Percentiles rank a stretch among this genome's conserved stretches.
These are phyloP conservation scores for Aureobasidium melanogenum DNA, from an alignment of 2,329 filamentous ascomycete genomes.

Conservation along the genomic window DNA sequence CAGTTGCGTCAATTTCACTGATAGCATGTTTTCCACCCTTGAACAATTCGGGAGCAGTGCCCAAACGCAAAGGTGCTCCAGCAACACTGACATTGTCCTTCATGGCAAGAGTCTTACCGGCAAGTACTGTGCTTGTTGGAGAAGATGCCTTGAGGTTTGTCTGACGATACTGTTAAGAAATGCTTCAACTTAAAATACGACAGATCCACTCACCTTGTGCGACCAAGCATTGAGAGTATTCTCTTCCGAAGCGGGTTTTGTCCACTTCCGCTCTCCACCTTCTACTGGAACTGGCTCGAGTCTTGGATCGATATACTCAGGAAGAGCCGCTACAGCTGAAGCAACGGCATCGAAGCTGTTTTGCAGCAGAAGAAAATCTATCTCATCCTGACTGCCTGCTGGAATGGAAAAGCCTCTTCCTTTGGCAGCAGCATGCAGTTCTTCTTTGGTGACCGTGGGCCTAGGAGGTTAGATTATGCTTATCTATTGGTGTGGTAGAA, in stretches of 20 bases:
- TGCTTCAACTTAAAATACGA: no score
- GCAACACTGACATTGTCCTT: slow-evolving; percentile 43
- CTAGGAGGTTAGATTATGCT: not conserved
- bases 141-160: slow-evolving; percentile 23
- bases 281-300: slow-evolving; percentile 23
- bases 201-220: slow-evolving; percentile 19
- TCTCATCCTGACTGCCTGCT: slow-evolving; percentile 17
- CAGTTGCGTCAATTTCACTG: slow-evolving; percentile 35
- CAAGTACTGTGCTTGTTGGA: slow-evolving; percentile 19
- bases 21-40: slow-evolving; percentile 28
- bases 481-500: not conserved
- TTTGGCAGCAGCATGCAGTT: slow-evolving; percentile 18
- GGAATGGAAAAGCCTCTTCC: slow-evolving; percentile 20
- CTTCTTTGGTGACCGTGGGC: slow-evolving; percentile 20
- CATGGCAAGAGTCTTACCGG: slow-evolving; percentile 30
- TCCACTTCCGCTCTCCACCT: slow-evolving; percentile 19
- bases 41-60: slow-evolving; percentile 31
- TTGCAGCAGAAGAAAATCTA: slow-evolving; percentile 20
- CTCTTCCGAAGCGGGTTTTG: slow-evolving; percentile 20
- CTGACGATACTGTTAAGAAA: not conserved
- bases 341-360: slow-evolving; percentile 22
- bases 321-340: slow-evolving; percentile 16
- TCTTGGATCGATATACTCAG: slow-evolving; percentile 30
- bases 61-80: slow-evolving; percentile 36
- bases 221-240: slow-evolving; percentile 39